These are phyloP conservation scores for Moringa oleifera DNA, from an alignment of 345 rosid species.

Conservation along the genomic window DNA sequence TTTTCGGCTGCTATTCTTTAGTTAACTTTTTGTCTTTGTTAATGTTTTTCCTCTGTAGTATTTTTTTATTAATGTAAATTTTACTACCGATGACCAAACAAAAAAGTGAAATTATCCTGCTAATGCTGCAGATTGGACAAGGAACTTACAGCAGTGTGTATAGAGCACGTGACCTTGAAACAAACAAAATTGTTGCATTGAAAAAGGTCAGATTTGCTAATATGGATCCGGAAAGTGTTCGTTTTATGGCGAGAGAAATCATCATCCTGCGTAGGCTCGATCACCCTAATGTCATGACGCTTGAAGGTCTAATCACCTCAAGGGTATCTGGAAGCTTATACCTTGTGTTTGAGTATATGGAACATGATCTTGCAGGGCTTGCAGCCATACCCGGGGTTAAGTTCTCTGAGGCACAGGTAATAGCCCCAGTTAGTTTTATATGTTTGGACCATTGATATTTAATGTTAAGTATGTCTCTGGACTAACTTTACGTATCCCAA, in stretches of 20 bases:
- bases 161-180: constrained; percentile 60
- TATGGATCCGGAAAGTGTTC: constrained; percentile 69
- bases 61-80: too few species aligned
- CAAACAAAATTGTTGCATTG: constrained; percentile 57
- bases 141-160: constrained; percentile 79
- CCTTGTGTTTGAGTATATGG: constrained; percentile 70
- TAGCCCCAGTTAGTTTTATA: background rate
- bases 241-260: constrained; percentile 75
- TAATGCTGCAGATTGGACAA: constrained; percentile 56
- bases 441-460: background rate
- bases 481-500: background rate
- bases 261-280: constrained; percentile 57
- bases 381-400: constrained; percentile 43
- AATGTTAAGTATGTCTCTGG: background rate
- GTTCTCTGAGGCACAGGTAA: constrained; percentile 63
- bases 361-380: constrained; percentile 66
- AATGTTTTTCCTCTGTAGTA: too few species aligned
- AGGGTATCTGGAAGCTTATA: constrained; percentile 58
- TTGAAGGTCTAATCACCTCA: constrained; percentile 66
- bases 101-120: background rate
- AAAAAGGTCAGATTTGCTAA: constrained; percentile 74
- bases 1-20: background rate
- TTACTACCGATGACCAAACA: too few species aligned
- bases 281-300: constrained; percentile 74
- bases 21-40: too few species aligned